Base-by-base conservation (phyloP, 2,329 filamentous ascomycete species). In the Raffaelea arxii region DNA sequence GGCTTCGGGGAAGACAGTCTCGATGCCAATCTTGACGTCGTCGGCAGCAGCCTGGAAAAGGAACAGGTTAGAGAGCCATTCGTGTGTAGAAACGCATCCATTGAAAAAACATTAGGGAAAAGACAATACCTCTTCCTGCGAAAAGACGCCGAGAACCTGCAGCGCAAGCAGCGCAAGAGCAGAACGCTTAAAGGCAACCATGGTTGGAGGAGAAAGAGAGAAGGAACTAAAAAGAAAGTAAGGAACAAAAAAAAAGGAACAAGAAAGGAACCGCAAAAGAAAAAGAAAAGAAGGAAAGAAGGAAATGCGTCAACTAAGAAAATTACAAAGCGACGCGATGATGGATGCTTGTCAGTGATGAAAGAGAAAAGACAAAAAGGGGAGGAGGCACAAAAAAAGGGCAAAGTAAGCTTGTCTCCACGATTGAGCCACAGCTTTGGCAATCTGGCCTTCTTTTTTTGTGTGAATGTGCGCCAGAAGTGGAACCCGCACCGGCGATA, bases 141-240 rank as follows among this genome's bases (percentile, higher is more conserved):
- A 80, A 56, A 78, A 72, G 57, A 75, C 80, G 62, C 78, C 74
- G 54, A 84, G 69, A 55, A 82, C 75, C 63, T 80, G 77, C 58
- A 86, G 69, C 51, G 84, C 83, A 65, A 88, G 70, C 52, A 90
- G 68, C 56, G 82, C 81, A 58, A 91, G 69, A 49, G 83, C 73
- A 57, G 85, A 78, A 59, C 85, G 74, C 68, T 80, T 82, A 66
- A 86, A 74, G 61, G 77, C 78, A 68, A 82, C 78, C 86, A 92
- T 92, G 62, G 62, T 71, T 64, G 46, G 48, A 21, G 24, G 30
- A 32, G 22, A 42, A 22, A 37, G n/a, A 40, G 37, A 44, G 23
- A 24, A 30, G 37, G 41, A n/a, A 40, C 6, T 14, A 25, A 43
- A 25, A 22, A 35, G 21, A 32, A 25, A 30, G 35, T 43, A 37